A percentile compares a stretch with the other conserved stretches of the same genome.
phyloP scores from a whole-genome alignment of 2,329 filamentous ascomycete genomes.

The Colletotrichum spinosum region DNA sequence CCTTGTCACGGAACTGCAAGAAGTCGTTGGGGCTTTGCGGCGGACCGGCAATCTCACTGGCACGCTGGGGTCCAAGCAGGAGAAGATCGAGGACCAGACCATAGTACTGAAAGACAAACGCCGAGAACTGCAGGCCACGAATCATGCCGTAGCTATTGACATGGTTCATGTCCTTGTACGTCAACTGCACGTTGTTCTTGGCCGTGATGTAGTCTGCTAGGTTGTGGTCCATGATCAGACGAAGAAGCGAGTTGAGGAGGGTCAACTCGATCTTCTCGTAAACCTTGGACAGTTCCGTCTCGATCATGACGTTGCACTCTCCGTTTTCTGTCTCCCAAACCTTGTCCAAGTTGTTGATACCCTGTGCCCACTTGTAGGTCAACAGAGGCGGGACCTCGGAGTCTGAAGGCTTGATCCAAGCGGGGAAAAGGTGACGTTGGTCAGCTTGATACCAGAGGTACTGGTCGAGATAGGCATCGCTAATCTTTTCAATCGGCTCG shows the following conservation, averaged over 20 bases:
- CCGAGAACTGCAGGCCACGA: slow-evolving; percentile 95
- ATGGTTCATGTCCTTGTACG: slow-evolving; percentile 99
- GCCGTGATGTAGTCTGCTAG: slow-evolving; percentile 98
- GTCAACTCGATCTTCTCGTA: slow-evolving; percentile 99
- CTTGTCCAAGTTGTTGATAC: slow-evolving; percentile 96
- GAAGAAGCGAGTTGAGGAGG: slow-evolving; percentile 89
- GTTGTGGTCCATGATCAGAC: slow-evolving; percentile 99
- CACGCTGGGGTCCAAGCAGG: slow-evolving; percentile 90
- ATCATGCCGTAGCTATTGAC: slow-evolving; percentile 99
- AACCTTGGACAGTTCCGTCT: slow-evolving; percentile 98
- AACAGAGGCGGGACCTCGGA: slow-evolving; percentile 95
- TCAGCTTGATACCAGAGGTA: slow-evolving; percentile 99
- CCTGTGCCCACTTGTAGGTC: slow-evolving; percentile 99
- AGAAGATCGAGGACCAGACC: slow-evolving; percentile 94
- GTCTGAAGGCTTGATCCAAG: slow-evolving; percentile 99
- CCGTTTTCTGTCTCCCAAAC: slow-evolving; percentile 96
- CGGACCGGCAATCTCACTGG: slow-evolving; percentile 97
- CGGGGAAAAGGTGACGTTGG: slow-evolving; percentile 94
- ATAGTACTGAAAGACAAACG: slow-evolving; percentile 99
- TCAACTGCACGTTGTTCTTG: slow-evolving; percentile 99
- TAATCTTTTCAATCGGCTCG: slow-evolving; percentile 99
- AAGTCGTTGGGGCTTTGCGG: slow-evolving; percentile 97
- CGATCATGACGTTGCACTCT: slow-evolving; percentile 98
- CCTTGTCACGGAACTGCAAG: slow-evolving; percentile 92
- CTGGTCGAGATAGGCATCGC: slow-evolving; percentile 97